Evolutionary conservation across 1,139 yeast genomes (phyloP), one percentile per base, ranked within the genome.

Genomic region (Debaryomycetaceae sp.): DNA sequence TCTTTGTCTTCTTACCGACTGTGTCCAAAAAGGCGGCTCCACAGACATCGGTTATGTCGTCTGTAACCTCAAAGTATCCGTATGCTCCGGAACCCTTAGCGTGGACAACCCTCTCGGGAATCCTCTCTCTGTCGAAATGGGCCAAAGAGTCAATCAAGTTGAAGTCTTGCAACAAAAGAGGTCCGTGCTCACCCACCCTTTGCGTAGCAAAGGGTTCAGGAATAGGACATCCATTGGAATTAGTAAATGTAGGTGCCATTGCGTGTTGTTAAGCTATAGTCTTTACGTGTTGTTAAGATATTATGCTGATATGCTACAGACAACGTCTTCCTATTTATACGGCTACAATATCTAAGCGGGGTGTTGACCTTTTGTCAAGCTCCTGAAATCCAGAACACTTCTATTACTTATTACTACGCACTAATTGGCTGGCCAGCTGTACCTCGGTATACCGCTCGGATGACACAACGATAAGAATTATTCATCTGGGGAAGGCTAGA

Each of bases 31-130:
- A 86, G 46, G 81, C 81, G 42, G 96, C 84, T 50, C 74, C 72
- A 57, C 87, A 80, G 48, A 88, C 60, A 63, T 88, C 96, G 40
- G 86, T 71, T 59, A 88, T 80, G 54, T 87, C 93, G 61, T 88
- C 91, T 34, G 96, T 87, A 51, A 83, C 84, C 66, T 84, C 93
- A 57, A 87, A 87, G 49, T 70, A 78, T 58, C 95, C 93, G 61
- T 76, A 83, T 42, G 95, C 95, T 55, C 95, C 96, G 38, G 89
- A 86, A 53, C 96, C 96, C 67, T 87, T 87, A 50, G 95, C 95
- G 62, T 87, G 96, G 42, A 87, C 96, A 45, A 87, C 95, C 66
- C 96, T 80, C 69, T 87, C 95, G 37, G 96, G 95, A 49, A 87
- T 82, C 65, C 95, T 78, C 69, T 88, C 96, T 58, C 95, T 80